phyloP scores from a whole-genome alignment of 495 filamentous ascomycete species.

The Neurospora sp. region DNA sequence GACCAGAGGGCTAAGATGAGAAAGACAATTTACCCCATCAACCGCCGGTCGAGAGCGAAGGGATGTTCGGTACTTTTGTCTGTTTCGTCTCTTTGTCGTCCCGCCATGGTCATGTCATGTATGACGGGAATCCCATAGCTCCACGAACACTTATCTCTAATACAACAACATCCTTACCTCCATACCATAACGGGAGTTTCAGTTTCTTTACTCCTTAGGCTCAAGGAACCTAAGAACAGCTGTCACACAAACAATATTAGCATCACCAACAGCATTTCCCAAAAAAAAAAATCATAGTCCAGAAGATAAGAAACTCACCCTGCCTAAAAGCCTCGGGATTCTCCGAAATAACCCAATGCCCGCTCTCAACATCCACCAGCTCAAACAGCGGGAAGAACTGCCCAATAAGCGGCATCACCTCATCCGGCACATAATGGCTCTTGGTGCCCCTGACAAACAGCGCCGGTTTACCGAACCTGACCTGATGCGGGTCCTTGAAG shows the following conservation, averaged over 20 bases:
- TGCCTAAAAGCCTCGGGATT: constrained; percentile 77
- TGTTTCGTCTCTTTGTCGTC: neutral
- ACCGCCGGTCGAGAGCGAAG: neutral
- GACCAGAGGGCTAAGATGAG: neutral
- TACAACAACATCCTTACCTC: neutral
- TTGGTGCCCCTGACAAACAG: constrained; percentile 76
- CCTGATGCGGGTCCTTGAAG: constrained; percentile 51
- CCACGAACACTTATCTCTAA: neutral
- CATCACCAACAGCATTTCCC: neutral
- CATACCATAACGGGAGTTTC: neutral
- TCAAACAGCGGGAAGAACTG: constrained; percentile 79
- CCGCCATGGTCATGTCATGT: neutral
- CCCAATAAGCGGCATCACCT: constrained; percentile 78
- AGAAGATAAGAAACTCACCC: constrained; percentile 41
- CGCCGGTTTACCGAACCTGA: constrained; percentile 62
- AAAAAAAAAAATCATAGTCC: neutral
- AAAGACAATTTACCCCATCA: neutral
- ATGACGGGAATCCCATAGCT: neutral
- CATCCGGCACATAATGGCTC: constrained; percentile 79
- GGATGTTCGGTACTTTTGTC: neutral
- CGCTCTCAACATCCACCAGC: constrained; percentile 72
- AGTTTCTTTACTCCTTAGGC: constrained; percentile 36
- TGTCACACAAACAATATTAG: constrained; percentile 15
- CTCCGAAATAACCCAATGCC: constrained; percentile 93
- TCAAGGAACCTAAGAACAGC: constrained; percentile 55